A percentile compares a stretch with the other conserved stretches of the same genome.
Conservation (phyloP, 495 filamentous ascomycete species). For the Aspergillus coremiiformis region DNA sequence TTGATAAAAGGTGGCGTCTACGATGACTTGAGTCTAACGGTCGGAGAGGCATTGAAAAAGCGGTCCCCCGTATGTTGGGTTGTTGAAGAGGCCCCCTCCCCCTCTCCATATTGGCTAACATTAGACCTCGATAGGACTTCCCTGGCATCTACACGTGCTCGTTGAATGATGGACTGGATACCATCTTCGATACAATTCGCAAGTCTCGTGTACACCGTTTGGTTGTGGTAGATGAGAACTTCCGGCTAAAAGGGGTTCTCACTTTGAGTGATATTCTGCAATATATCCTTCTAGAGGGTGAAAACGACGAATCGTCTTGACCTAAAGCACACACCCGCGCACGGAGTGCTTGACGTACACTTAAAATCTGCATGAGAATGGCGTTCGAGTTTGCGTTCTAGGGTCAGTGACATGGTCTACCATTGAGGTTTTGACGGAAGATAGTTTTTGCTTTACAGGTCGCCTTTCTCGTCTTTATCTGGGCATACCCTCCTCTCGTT, state of each 20-base stretch:
- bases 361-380: constrained; percentile 32
- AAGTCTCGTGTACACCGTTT: constrained; percentile 89
- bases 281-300: constrained; percentile 84
- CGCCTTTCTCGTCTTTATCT: constrained; percentile 3
- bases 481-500: constrained; percentile 9
- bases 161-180: constrained; percentile 81
- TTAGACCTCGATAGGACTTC: constrained; percentile 57
- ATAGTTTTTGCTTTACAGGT: neutral
- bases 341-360: constrained; percentile 18
- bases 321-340: constrained; percentile 1
- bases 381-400: constrained; percentile 20
- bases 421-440: neutral
- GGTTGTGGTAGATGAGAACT: constrained; percentile 84
- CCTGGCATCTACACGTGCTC: constrained; percentile 95
- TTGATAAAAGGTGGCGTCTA: constrained; percentile 91
- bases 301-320: constrained; percentile 43
- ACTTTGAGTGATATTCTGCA: constrained; percentile 95
- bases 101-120: neutral
- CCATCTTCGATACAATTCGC: constrained; percentile 95
- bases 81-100: too few species aligned
- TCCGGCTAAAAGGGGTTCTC: constrained; percentile 77
- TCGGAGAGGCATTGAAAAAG: constrained; percentile 85
- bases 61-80: constrained; percentile 57
- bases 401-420: neutral
- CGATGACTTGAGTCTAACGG: constrained; percentile 77